Evolutionary conservation across 306 rosid species (phyloP).

Genomic region (Vigna trinervia): DNA sequence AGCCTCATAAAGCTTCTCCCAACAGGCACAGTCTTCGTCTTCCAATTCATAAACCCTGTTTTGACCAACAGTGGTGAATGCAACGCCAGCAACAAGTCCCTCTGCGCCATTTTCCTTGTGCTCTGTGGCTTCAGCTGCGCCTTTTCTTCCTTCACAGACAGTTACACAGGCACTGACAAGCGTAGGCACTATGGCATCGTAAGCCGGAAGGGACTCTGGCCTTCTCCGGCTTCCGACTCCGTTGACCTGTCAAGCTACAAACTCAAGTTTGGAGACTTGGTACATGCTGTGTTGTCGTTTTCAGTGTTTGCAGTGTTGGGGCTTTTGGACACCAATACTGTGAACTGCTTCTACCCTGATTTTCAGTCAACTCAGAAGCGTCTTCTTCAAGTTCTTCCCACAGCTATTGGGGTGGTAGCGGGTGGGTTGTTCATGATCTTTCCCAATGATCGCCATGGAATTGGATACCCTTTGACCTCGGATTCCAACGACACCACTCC

Average conservation of each 20-base stretch:
- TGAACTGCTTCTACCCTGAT: conserved; percentile 69
- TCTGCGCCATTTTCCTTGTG: conserved; percentile 47
- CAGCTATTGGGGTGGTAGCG: conserved; percentile 58
- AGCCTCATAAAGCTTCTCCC: conserved; percentile 76
- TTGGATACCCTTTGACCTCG: conserved; percentile 65
- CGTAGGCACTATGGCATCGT: conserved; percentile 60
- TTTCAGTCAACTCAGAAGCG: conserved; percentile 53
- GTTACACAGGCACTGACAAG: conserved; percentile 64
- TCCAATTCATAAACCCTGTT: conserved; percentile 72
- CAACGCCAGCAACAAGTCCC: conserved; percentile 53
- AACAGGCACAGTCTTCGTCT: conserved; percentile 79
- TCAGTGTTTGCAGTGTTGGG: conserved; percentile 65
- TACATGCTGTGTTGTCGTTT: conserved; percentile 62
- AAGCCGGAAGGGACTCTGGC: conserved; percentile 71
- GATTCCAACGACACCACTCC: neutral
- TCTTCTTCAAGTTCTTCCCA: conserved; percentile 65
- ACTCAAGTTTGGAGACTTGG: conserved; percentile 67
- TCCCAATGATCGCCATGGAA: conserved; percentile 81
- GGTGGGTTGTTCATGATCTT: conserved; percentile 59
- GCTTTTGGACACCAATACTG: conserved; percentile 63
- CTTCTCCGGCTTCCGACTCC: conserved; percentile 43
- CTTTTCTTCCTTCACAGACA: conserved; percentile 78
- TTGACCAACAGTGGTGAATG: conserved; percentile 72
- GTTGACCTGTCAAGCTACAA: conserved; percentile 54
- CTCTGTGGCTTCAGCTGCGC: conserved; percentile 61